These are phyloP conservation scores for Rhodamnia argentea DNA, from an alignment of 345 rosid genomes.

Conservation along the genomic window DNA sequence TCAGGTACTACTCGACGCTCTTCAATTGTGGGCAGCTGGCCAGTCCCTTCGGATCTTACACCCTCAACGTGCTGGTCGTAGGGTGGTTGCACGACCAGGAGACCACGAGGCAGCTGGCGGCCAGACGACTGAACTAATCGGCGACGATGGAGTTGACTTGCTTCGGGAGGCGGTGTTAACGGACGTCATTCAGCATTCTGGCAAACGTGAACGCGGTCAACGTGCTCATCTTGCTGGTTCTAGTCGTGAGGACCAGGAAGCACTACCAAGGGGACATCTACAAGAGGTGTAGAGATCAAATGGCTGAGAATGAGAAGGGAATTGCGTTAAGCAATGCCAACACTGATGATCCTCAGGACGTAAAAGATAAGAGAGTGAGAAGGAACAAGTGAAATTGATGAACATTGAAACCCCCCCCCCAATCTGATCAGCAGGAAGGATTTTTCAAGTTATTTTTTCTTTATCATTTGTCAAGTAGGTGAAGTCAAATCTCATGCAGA, in stretches of 20 bases:
- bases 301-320: not conserved
- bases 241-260: conserved; percentile 8
- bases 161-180: too few species aligned
- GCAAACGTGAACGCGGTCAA: not conserved
- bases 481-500: not conserved
- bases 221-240: conserved; percentile 1
- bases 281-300: conserved; percentile 9
- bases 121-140: too few species aligned
- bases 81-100: conserved; percentile 14
- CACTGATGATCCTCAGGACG: not conserved
- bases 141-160: too few species aligned
- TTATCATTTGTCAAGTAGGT: not conserved
- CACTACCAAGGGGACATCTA: conserved; percentile 11
- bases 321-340: not conserved
- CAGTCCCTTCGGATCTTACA: conserved; percentile 14
- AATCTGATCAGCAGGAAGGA: not conserved
- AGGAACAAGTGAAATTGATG: not conserved
- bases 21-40: conserved; percentile 9
- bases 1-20: conserved; percentile 12
- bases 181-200: too few species aligned
- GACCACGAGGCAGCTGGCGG: conserved; percentile 5
- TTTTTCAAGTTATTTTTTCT: not conserved
- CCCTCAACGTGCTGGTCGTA: conserved; percentile 6
- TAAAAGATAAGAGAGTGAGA: not conserved
- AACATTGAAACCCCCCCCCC: too few species aligned